These are phyloP conservation scores for Ascomycota sp. DNA, from an alignment of 2,329 filamentous ascomycete species.

Conservation along the genomic window DNA sequence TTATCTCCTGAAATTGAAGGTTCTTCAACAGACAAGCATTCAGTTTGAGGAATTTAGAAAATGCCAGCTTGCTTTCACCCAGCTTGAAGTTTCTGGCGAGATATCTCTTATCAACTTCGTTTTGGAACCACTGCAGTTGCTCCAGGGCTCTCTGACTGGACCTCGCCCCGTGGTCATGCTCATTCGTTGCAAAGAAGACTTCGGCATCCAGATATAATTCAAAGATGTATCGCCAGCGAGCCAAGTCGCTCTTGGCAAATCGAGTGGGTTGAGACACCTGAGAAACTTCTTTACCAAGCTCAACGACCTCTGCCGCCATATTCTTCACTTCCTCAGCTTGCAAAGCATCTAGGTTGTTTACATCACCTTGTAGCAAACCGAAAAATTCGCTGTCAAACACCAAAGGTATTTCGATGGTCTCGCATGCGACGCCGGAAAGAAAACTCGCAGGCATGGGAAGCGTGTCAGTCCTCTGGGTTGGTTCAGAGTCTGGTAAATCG, in stretches of 20 bases:
- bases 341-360: slow-evolving; percentile 46
- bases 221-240: slow-evolving; percentile 63
- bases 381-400: slow-evolving; percentile 68
- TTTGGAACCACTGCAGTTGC: slow-evolving; percentile 52
- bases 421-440: slow-evolving; percentile 2
- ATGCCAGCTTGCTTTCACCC: slow-evolving; percentile 40
- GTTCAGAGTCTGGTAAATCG: no score
- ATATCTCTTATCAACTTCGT: slow-evolving; percentile 39
- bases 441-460: no score
- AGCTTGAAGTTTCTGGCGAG: slow-evolving; percentile 44
- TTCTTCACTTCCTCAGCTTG: slow-evolving; percentile 44
- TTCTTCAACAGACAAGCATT: slow-evolving; percentile 62
- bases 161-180: slow-evolving; percentile 47
- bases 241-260: slow-evolving; percentile 45
- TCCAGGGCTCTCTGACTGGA: slow-evolving; percentile 43
- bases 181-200: slow-evolving; percentile 64
- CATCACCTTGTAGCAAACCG: slow-evolving; percentile 48
- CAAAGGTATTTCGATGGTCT: slow-evolving; percentile 50
- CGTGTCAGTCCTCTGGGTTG: no score
- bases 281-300: slow-evolving; percentile 44
- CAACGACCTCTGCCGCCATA: slow-evolving; percentile 41
- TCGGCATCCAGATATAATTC: slow-evolving; percentile 61
- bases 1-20: slow-evolving; percentile 69
- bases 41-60: slow-evolving; percentile 48
- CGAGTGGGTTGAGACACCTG: slow-evolving; percentile 42